Evolutionary conservation across 2,329 filamentous ascomycete genomes (phyloP).

Genomic region (Trichoderma sp.): DNA sequence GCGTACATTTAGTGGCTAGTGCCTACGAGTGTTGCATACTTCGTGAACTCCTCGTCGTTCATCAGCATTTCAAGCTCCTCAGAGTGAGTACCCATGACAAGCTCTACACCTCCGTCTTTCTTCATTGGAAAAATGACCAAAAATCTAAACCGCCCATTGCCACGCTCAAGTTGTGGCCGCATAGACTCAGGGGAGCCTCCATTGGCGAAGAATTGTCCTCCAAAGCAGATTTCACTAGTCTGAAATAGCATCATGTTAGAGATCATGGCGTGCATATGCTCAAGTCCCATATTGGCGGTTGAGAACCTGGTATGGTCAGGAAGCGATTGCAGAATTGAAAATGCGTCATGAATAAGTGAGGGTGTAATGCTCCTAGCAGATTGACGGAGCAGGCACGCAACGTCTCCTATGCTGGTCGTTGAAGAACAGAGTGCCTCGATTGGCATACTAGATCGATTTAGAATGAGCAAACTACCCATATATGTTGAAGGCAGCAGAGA

Average conservation of each 20-base stretch:
- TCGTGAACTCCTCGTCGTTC: constrained; percentile 19
- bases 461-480: constrained; percentile 30
- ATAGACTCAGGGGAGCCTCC: constrained; percentile 28
- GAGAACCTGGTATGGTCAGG: constrained; percentile 27
- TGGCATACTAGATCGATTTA: constrained; percentile 28
- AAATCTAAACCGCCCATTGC: constrained; percentile 27
- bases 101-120: constrained; percentile 30
- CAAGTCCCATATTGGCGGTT: constrained; percentile 28
- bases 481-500: constrained; percentile 29
- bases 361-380: constrained; percentile 27
- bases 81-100: constrained; percentile 28
- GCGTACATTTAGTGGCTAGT: neutral
- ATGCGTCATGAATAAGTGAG: constrained; percentile 30
- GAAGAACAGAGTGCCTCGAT: constrained; percentile 29
- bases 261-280: constrained; percentile 30
- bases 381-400: constrained; percentile 28
- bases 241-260: constrained; percentile 33
- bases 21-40: neutral
- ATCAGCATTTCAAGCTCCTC: constrained; percentile 30
- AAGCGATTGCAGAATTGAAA: constrained; percentile 28
- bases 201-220: constrained; percentile 28
- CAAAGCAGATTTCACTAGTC: constrained; percentile 29
- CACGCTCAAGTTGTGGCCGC: constrained; percentile 30
- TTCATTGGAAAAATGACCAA: constrained; percentile 31
- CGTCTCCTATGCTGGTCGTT: constrained; percentile 26